These are phyloP conservation scores for Cyberlindnera samutprakarnensis DNA, from an alignment of 805 yeast genomes.

Conservation along the genomic window DNA sequence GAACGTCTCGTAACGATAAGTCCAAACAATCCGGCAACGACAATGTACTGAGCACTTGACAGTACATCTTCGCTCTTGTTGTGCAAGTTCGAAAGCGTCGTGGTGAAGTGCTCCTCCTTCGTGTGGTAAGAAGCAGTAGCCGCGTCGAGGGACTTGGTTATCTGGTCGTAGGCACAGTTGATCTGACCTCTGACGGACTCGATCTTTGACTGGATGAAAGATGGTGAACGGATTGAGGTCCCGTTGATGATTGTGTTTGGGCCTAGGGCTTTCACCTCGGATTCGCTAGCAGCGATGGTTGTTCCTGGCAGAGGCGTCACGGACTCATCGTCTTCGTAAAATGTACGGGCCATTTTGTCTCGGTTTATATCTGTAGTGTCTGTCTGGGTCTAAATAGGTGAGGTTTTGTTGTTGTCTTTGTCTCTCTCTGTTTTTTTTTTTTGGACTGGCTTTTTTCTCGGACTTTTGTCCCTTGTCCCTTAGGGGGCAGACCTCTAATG, in stretches of 20 bases:
- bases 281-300: conserved; percentile 32
- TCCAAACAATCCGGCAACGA: conserved; percentile 66
- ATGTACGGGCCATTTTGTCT: conserved; percentile 23
- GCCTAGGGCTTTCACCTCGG: conserved; percentile 37
- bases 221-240: conserved; percentile 45
- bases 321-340: conserved; percentile 42
- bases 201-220: conserved; percentile 40
- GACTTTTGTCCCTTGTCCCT: too few relatives aligned
- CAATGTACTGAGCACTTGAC: conserved; percentile 63
- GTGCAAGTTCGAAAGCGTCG: conserved; percentile 58
- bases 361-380: too few relatives aligned
- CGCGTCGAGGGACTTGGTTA: conserved; percentile 35
- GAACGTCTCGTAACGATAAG: conserved; percentile 65
- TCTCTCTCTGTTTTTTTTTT: too few relatives aligned
- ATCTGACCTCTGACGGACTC: conserved; percentile 37
- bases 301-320: conserved; percentile 47
- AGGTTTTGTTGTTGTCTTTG: too few relatives aligned
- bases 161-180: conserved; percentile 12
- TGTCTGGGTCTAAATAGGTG: too few relatives aligned
- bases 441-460: too few relatives aligned
- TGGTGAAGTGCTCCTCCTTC: conserved; percentile 56
- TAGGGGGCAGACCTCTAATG: too few relatives aligned
- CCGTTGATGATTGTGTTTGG: conserved; percentile 46
- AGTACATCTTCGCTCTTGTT: conserved; percentile 58
- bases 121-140: conserved; percentile 43